Base-by-base conservation (phyloP, 1,284 basidiomycete species). In the Mycena sp. region DNA sequence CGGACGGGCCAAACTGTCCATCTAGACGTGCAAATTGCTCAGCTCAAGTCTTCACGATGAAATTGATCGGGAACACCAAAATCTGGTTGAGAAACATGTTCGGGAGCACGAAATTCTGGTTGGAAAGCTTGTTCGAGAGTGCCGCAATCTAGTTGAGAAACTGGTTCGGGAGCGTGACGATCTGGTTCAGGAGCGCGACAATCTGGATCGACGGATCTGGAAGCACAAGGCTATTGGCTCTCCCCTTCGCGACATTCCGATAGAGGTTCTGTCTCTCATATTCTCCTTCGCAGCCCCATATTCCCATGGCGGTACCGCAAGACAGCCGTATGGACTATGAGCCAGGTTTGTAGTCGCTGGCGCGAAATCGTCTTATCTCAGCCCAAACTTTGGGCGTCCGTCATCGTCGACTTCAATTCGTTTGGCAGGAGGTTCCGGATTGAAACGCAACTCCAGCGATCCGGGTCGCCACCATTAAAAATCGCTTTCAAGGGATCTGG, bases 221-320 rank as follows among this genome's bases (percentile, higher is more conserved):
- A 28, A 3, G 14, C 26, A 53, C n/a, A 25, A 49, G 28, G 35
- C 43, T 16, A n/a, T 37, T 9, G 21, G 58, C 7, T 64, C 62
- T 25, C 55, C 51, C 4, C 61, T 63, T 41, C 43, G 56, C 23
- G 29, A 46, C 7, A 45, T 59, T 23, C 62, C 57, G 1, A 21
- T 45, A 23, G 62, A 64, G 26, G 17, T 64, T n/a, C 41, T 64
- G 9, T 55, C 57, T 3, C 45, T 64, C 28, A 51, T 64, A 7
- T 55, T 64, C 57, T 17, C 11, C 6, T 54, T 50, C 19, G 25
- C 56, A 12, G 12, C 16, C 19, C 16, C 21, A 35, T 23, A 4
- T n/a, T 17, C 21, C 2, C n/a, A n/a, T n/a, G n/a, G n/a, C n/a
- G n/a, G n/a, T n/a, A 35, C 5, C 21, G 12, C 7, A n/a, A 52